Conservation (phyloP, 345 rosid genomes). For the Sonneratia alba region DNA sequence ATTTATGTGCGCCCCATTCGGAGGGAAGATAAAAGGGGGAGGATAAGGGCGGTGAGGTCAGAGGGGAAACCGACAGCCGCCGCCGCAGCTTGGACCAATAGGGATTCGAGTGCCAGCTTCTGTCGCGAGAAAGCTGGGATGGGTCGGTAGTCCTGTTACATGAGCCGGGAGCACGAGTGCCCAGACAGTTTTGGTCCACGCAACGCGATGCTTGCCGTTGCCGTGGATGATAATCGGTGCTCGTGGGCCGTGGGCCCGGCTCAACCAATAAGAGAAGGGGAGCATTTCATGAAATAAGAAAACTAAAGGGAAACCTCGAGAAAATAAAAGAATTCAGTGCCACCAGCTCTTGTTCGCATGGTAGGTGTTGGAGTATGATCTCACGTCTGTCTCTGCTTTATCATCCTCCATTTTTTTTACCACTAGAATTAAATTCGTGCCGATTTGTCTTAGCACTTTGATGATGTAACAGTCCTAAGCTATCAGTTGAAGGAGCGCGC, state of each 20-base stretch:
- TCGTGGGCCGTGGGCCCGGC: neutral
- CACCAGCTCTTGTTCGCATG: too few relatives aligned
- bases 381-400: neutral
- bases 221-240: neutral
- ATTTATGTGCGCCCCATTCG: conserved; percentile 4
- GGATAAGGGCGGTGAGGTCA: neutral
- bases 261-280: too few relatives aligned
- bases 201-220: too few relatives aligned
- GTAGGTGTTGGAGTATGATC: neutral
- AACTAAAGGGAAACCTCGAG: neutral
- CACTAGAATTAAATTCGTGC: too few relatives aligned
- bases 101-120: neutral
- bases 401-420: neutral
- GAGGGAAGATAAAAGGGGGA: neutral
- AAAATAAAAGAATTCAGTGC: neutral
- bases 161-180: neutral
- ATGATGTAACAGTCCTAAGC: neutral
- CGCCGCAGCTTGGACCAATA: conserved; percentile 14
- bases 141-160: neutral
- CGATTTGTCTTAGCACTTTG: neutral
- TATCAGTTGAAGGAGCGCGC: conserved; percentile 1
- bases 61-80: conserved; percentile 6
- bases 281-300: too few relatives aligned
- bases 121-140: neutral
- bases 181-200: neutral